These are phyloP conservation scores for Trichophyton schoenleinii DNA, from an alignment of 2,329 filamentous ascomycete genomes.

Conservation along the genomic window DNA sequence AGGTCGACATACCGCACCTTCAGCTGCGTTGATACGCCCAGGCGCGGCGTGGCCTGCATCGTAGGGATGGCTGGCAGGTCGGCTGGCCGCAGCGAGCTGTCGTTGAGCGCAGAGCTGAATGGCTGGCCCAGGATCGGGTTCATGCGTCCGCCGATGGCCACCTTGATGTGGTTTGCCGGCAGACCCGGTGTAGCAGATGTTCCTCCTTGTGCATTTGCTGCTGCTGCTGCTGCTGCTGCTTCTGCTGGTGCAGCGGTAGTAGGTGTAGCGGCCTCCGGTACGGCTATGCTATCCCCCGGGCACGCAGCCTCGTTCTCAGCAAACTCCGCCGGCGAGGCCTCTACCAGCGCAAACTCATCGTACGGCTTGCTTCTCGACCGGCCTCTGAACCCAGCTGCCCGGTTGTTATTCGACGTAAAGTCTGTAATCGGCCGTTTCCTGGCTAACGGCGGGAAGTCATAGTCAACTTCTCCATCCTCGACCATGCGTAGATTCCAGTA, in stretches of 20 bases:
- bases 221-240: slow-evolving; percentile 13
- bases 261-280: slow-evolving; percentile 21
- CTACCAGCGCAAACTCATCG: slow-evolving; percentile 54
- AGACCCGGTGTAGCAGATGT: background rate
- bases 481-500: slow-evolving; percentile 55
- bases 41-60: slow-evolving; percentile 41
- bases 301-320: slow-evolving; percentile 47
- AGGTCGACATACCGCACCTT: slow-evolving; percentile 49
- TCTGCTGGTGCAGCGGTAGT: slow-evolving; percentile 13
- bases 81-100: slow-evolving; percentile 34
- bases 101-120: slow-evolving; percentile 35
- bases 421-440: slow-evolving; percentile 47
- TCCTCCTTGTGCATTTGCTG: slow-evolving; percentile 5
- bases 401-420: slow-evolving; percentile 56
- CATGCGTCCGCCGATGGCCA: slow-evolving; percentile 14
- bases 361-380: slow-evolving; percentile 51
- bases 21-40: slow-evolving; percentile 45
- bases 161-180: slow-evolving; percentile 15
- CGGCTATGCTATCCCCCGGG: slow-evolving; percentile 35
- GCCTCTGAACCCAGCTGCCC: slow-evolving; percentile 41
- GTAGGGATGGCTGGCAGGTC: slow-evolving; percentile 34
- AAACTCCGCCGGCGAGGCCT: slow-evolving; percentile 44
- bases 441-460: slow-evolving; percentile 50
- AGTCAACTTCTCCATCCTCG: slow-evolving; percentile 55
- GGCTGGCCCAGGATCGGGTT: slow-evolving; percentile 36